Evolutionary conservation across 2,329 filamentous ascomycete species (phyloP).

Genomic region (Aspergillus sp.): DNA sequence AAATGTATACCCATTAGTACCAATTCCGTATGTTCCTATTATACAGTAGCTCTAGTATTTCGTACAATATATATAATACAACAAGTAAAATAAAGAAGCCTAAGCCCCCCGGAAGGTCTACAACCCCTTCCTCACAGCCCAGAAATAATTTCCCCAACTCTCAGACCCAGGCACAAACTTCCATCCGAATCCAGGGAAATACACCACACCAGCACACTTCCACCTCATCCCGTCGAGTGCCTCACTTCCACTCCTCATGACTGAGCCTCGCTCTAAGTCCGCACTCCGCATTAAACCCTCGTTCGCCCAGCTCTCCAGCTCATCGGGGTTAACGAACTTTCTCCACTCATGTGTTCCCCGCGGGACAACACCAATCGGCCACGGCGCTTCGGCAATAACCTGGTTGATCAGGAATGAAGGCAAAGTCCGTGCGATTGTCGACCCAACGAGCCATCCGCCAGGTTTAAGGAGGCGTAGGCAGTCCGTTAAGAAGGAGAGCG

Average conservation of each 20-base stretch:
- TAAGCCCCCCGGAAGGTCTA: background rate
- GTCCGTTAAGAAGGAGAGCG: slow-evolving; percentile 63
- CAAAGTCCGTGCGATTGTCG: slow-evolving; percentile 88
- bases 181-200: slow-evolving; percentile 89
- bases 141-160: slow-evolving; percentile 92
- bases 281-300: slow-evolving; percentile 53
- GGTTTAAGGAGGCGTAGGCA: slow-evolving; percentile 68
- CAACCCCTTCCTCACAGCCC: slow-evolving; percentile 67
- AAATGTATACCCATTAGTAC: background rate
- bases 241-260: slow-evolving; percentile 23
- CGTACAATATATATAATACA: background rate
- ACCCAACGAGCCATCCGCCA: slow-evolving; percentile 89
- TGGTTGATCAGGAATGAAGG: slow-evolving; percentile 91
- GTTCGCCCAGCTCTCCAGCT: slow-evolving; percentile 51
- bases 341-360: slow-evolving; percentile 93
- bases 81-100: background rate
- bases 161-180: slow-evolving; percentile 78
- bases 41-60: background rate
- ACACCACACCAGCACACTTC: slow-evolving; percentile 78
- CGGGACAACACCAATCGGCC: slow-evolving; percentile 71
- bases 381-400: slow-evolving; percentile 81
- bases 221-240: slow-evolving; percentile 49
- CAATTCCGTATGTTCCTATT: background rate
- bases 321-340: slow-evolving; percentile 88
- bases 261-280: slow-evolving; percentile 21